Conservation (phyloP, 192 early-diverging fungal genomes). For the Fimicolochytrium jonesii region DNA sequence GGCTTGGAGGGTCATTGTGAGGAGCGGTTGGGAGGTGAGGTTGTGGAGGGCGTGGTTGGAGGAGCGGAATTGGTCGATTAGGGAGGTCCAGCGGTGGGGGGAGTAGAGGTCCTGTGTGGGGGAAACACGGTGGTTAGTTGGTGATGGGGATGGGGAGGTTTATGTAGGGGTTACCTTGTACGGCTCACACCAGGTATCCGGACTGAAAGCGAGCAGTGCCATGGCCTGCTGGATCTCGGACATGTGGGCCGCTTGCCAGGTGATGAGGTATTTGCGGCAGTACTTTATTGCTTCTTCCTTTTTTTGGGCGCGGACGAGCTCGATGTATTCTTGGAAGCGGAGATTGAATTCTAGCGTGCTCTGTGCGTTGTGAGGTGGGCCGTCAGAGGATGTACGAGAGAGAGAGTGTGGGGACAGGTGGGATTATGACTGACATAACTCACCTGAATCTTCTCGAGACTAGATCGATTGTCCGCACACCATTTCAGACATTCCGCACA, state of each 20-base stretch:
- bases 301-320: conserved; percentile 67
- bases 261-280: conserved; percentile 75
- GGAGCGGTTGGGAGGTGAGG: conserved; percentile 79
- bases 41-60: conserved; percentile 87
- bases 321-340: conserved; percentile 91
- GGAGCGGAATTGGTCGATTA: conserved; percentile 75
- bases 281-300: conserved; percentile 76
- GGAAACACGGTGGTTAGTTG: not conserved
- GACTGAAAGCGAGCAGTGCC: conserved; percentile 80
- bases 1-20: conserved; percentile 89
- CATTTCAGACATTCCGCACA: conserved; percentile 86
- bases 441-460: conserved; percentile 85
- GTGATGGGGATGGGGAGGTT: not conserved
- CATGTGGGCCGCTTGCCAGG: conserved; percentile 72
- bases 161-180: conserved; percentile 72
- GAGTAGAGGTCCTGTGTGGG: too few species aligned
- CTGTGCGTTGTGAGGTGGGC: too few species aligned
- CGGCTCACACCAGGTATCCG: conserved; percentile 68
- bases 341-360: conserved; percentile 96
- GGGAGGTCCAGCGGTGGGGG: conserved; percentile 78
- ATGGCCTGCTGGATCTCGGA: conserved; percentile 86
- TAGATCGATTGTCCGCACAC: conserved; percentile 91
- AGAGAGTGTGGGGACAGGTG: too few species aligned
- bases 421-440: too few species aligned
- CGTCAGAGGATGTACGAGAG: too few species aligned